Evolutionary conservation across 2,329 filamentous ascomycete species (phyloP).

Genomic region (Pyrenophora teres): DNA sequence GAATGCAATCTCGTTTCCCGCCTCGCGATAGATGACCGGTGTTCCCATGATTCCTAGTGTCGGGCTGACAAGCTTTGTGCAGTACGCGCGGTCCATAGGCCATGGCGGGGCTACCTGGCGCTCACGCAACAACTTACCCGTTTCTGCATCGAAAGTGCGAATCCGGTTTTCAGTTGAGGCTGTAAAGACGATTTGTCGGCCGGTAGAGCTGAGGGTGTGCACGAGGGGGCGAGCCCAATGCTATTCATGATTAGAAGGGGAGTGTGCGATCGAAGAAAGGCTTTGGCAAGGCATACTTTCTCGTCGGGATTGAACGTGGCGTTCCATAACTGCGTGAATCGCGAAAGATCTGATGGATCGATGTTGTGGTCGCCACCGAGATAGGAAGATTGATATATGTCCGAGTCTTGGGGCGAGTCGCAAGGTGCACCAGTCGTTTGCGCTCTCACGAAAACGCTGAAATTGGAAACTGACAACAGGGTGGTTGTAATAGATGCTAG

Average conservation of each 20-base stretch:
- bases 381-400: conserved; percentile 24
- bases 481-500: neutral
- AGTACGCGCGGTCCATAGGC: conserved; percentile 18
- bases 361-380: conserved; percentile 48
- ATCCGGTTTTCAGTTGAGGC: conserved; percentile 26
- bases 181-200: conserved; percentile 24
- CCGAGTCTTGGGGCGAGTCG: conserved; percentile 24
- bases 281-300: conserved; percentile 20
- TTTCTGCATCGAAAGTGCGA: conserved; percentile 25
- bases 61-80: conserved; percentile 15
- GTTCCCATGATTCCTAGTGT: conserved; percentile 30
- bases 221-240: conserved; percentile 57
- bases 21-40: conserved; percentile 23
- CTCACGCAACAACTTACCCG: conserved; percentile 19
- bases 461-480: neutral
- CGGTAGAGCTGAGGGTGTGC: conserved; percentile 46
- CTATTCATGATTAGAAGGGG: conserved; percentile 2
- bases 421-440: conserved; percentile 14
- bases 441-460: neutral
- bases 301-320: conserved; percentile 41
- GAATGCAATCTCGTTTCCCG: conserved; percentile 38
- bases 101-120: conserved; percentile 21
- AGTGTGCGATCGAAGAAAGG: neutral
- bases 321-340: conserved; percentile 49
- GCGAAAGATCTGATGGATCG: conserved; percentile 45